Conservation (phyloP, 2,329 filamentous ascomycete species). For the Alternaria conjuncta region DNA sequence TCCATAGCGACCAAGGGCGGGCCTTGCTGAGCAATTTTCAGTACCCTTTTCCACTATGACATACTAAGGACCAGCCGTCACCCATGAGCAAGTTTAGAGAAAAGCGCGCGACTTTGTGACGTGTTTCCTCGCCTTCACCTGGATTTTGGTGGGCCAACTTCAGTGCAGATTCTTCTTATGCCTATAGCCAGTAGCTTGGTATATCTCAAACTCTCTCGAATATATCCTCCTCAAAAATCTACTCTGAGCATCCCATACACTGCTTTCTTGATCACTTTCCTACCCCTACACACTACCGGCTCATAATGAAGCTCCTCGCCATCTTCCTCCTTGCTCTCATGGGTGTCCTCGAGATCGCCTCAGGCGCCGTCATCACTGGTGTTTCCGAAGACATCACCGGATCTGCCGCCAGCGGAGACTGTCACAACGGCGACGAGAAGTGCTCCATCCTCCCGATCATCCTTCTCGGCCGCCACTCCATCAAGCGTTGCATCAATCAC, state of each 20-base stretch:
- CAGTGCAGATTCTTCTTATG: not conserved
- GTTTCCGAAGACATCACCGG: not conserved
- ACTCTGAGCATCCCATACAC: not conserved
- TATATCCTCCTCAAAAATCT: not conserved
- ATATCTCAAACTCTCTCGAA: not conserved
- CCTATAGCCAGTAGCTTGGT: not conserved
- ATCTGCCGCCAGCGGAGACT: not conserved
- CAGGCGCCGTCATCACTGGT: too few relatives aligned
- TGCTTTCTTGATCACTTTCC: not conserved
- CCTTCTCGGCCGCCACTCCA: not conserved
- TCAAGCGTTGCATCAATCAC: not conserved
- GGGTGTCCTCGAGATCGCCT: not conserved
- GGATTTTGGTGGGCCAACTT: not conserved
- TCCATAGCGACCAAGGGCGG: not conserved
- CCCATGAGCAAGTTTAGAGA: not conserved
- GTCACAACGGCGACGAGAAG: not conserved
- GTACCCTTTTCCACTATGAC: not conserved
- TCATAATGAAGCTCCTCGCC: not conserved
- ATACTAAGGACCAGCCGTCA: fast-evolving
- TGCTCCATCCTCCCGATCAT: not conserved
- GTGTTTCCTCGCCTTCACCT: not conserved
- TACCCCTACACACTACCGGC: not conserved
- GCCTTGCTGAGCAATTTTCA: not conserved
- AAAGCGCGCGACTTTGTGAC: not conserved
- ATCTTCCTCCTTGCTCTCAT: not conserved